Conservation (phyloP, 1,284 basidiomycete species). For the Rhizoctonia solani region DNA sequence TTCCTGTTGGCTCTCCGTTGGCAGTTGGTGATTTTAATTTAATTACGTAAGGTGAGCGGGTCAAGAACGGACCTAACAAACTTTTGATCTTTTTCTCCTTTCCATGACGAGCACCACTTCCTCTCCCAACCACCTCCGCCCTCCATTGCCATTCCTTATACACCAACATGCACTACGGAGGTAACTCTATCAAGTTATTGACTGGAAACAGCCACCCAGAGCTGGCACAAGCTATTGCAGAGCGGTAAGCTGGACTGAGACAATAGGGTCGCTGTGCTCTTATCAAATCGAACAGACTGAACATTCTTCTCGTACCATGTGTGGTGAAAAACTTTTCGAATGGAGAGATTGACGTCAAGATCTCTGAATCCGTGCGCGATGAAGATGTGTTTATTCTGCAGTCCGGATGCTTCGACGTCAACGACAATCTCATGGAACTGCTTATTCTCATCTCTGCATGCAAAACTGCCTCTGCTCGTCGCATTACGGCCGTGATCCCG, state of each 20-base stretch:
- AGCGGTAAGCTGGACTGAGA: constrained; percentile 74
- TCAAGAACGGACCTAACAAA: constrained; percentile 4
- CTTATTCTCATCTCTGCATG: constrained; percentile 91
- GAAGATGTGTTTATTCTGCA: constrained; percentile 98
- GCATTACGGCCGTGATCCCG: constrained; percentile 98
- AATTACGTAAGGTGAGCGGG: constrained; percentile 18
- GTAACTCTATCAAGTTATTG: constrained; percentile 90
- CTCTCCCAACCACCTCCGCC: not conserved
- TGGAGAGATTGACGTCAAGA: constrained; percentile 91
- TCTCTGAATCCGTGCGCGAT: constrained; percentile 92
- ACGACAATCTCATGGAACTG: constrained; percentile 89
- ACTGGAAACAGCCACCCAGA: constrained; percentile 98
- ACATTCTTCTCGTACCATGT: constrained; percentile 86
- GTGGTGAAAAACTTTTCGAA: constrained; percentile 96
- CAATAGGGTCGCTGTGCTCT: constrained; percentile 45
- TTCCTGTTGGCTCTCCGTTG: too few species aligned
- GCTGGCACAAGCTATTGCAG: constrained; percentile 91
- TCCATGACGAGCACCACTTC: constrained; percentile 19
- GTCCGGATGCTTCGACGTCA: constrained; percentile 75
- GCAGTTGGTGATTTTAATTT: too few species aligned
- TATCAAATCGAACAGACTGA: constrained; percentile 70
- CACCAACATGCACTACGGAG: constrained; percentile 73
- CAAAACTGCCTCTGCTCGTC: constrained; percentile 94
- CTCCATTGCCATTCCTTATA: constrained; percentile 2
- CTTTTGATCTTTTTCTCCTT: constrained; percentile 4